Evolutionary conservation across 805 yeast species (phyloP), one percentile per base, ranked within the genome.

Genomic region (Starmera pachycereana): DNA sequence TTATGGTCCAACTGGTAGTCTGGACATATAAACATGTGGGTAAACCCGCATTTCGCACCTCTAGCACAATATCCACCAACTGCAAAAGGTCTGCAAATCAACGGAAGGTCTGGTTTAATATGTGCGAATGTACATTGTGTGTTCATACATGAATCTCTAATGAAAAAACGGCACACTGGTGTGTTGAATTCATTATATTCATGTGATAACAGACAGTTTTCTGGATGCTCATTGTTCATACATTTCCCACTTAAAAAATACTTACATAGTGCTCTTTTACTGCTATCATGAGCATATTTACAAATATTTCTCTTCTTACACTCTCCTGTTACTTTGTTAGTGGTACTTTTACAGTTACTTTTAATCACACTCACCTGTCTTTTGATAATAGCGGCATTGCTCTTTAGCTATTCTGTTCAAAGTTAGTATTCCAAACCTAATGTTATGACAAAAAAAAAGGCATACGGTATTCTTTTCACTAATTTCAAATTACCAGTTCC

Each of bases 31-130:
- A 65, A 70, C 12, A 61, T 57, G 52, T 84, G 95, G 30, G 69
- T 57, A 36, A 71, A 68, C 6, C 70, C 65, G 52, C 94, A 84
- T 28, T 51, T 46, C 22, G 59, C 51, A 0, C 92, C 95, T 19
- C 72, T 56, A 28, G 63, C 71, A 57, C 94, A 85, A 61, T 72
- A 81, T 1, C 89, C 88, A 13, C 74, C 73, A 29, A 78, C 49
- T 5, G 89, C 71, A 62, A 84, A 85, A 27, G 72, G 76, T 18
- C 85, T 64, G 52, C 95, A 84, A 1, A 75, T 63, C 4, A 76
- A 59, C 27, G 63, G 68, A 35, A 55, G 49, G 25, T 47, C 57
- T 32, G 66, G 74, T 39, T 50, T 50, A 62, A 65, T 70, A 58
- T 70, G 84, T 29, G 65, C 61, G 49, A 54, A 86, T 49, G 57